Evolutionary conservation across 495 filamentous ascomycete genomes (phyloP).

Genomic region (Aspergillus steynii): DNA sequence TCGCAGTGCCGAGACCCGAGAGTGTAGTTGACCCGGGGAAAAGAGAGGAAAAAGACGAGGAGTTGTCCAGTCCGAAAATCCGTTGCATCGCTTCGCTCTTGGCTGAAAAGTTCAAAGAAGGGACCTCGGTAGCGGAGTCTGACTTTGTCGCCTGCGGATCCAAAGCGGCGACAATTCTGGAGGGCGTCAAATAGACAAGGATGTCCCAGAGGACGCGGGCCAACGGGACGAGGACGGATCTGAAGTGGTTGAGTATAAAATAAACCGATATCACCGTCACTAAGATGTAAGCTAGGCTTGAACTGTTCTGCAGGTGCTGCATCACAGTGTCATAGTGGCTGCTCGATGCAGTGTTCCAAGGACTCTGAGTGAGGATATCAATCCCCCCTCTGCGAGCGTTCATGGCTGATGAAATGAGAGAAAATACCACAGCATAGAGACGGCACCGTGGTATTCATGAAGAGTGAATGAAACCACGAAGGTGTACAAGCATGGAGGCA

Average conservation of each 20-base stretch:
- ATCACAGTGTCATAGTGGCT: slow-evolving; percentile 39
- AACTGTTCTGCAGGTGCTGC: slow-evolving; percentile 29
- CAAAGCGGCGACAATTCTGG: slow-evolving; percentile 57
- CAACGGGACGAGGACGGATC: slow-evolving; percentile 30
- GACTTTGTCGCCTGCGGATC: slow-evolving; percentile 44
- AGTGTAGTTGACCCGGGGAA: slow-evolving; percentile 46
- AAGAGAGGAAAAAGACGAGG: slow-evolving; percentile 47
- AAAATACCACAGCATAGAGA: slow-evolving; percentile 27
- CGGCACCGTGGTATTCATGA: slow-evolving; percentile 22
- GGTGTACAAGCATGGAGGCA: slow-evolving; percentile 14
- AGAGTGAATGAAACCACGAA: slow-evolving; percentile 1
- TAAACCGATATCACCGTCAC: slow-evolving; percentile 26
- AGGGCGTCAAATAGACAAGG: slow-evolving; percentile 61
- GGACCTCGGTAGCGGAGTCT: slow-evolving; percentile 20
- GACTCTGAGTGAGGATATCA: slow-evolving; percentile 35
- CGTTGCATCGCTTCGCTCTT: slow-evolving; percentile 71
- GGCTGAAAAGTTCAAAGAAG: slow-evolving; percentile 24
- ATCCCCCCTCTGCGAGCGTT: slow-evolving; percentile 38
- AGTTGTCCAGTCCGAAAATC: slow-evolving; percentile 64
- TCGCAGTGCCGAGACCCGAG: slow-evolving; percentile 41
- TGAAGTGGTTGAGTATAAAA: slow-evolving; percentile 31
- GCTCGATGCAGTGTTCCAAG: slow-evolving; percentile 27
- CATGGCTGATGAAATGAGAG: slow-evolving; percentile 36
- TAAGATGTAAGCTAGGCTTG: slow-evolving; percentile 26
- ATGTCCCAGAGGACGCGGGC: slow-evolving; percentile 56